Evolutionary conservation across 2,329 filamentous ascomycete species (phyloP).

Genomic region (Ceratocystis ficicola): DNA sequence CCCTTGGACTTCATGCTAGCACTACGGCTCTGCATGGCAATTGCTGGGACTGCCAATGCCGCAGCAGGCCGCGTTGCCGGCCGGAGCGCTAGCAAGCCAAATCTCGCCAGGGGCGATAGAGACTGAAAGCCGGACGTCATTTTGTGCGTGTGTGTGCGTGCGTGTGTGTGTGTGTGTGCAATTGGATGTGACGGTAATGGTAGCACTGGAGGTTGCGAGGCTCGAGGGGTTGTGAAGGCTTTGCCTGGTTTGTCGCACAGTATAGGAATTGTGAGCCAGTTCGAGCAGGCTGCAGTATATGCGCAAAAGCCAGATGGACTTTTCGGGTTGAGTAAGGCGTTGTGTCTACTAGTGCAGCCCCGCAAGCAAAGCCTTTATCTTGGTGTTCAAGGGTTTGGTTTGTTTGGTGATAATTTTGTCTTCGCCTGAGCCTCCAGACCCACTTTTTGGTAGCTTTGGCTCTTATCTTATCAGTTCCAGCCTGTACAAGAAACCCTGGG

Average conservation of each 20-base stretch:
- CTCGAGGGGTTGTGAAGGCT: too few relatives aligned
- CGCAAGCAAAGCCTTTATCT: not conserved
- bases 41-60: not conserved
- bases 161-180: not conserved
- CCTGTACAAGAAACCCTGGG: not conserved
- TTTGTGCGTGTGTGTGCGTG: not conserved
- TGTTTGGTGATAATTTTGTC: conserved; percentile 19
- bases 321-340: not conserved
- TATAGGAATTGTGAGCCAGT: not conserved
- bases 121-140: conserved; percentile 13
- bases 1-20: conserved; percentile 22
- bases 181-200: too few relatives aligned
- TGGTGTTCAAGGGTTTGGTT: not conserved
- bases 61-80: not conserved
- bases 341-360: not conserved
- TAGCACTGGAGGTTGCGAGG: too few relatives aligned
- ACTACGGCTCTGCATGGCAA: conserved; percentile 20
- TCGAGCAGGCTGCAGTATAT: not conserved
- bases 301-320: not conserved
- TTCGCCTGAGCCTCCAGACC: conserved; percentile 7
- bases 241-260: too few relatives aligned
- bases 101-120: conserved; percentile 10
- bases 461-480: conserved; percentile 19
- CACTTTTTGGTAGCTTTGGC: conserved; percentile 6
- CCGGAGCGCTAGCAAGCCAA: conserved; percentile 14